These are phyloP conservation scores for Epichloe coenophiala DNA, from an alignment of 2,329 filamentous ascomycete species.

Conservation along the genomic window DNA sequence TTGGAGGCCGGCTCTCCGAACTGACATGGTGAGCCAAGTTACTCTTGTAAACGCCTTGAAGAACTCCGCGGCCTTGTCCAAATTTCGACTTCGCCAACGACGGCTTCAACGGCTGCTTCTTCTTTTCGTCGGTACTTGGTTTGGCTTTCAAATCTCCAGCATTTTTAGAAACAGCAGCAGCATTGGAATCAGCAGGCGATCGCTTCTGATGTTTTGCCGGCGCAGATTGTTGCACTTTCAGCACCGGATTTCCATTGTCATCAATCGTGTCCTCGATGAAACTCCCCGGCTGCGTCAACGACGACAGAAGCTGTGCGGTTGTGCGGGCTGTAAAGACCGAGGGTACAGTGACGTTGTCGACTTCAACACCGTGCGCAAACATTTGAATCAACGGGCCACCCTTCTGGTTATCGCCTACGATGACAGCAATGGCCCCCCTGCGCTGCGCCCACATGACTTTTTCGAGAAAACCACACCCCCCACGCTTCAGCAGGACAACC, in stretches of 20 bases:
- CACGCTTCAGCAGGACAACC: conserved; percentile 78
- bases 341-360: conserved; percentile 86
- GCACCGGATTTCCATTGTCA: conserved; percentile 43
- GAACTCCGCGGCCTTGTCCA: not conserved
- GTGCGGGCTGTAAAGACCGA: conserved; percentile 91
- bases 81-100: conserved; percentile 8
- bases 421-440: conserved; percentile 74
- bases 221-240: conserved; percentile 38
- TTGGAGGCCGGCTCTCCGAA: conserved; percentile 52
- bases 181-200: conserved; percentile 14
- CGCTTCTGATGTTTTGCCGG: conserved; percentile 22
- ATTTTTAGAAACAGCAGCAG: conserved; percentile 14
- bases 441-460: conserved; percentile 96
- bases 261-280: conserved; percentile 46
- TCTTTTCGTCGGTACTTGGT: conserved; percentile 13
- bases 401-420: conserved; percentile 85
- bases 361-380: conserved; percentile 87
- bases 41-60: conserved; percentile 7
- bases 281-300: conserved; percentile 61
- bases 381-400: conserved; percentile 88
- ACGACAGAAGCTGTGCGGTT: conserved; percentile 83
- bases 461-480: conserved; percentile 94
- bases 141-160: conserved; percentile 15
- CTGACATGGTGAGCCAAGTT: conserved; percentile 16
- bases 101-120: conserved; percentile 9